Percentiles rank a stretch among this genome's conserved stretches.
These are phyloP conservation scores for Meira miltonrushii DNA, from an alignment of 1,284 basidiomycete species.

Conservation along the genomic window DNA sequence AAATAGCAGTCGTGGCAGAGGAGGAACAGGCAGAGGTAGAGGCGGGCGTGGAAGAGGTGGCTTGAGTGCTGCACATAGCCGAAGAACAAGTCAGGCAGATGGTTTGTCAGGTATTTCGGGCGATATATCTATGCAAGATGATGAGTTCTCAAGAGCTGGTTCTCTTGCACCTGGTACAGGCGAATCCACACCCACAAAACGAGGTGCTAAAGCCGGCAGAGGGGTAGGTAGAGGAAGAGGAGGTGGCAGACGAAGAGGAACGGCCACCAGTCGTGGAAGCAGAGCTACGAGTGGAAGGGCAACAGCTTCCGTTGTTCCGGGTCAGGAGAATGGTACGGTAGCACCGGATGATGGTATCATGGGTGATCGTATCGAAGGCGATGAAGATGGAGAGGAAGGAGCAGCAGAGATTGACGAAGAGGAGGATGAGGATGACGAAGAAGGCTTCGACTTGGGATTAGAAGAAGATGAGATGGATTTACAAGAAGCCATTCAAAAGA, in stretches of 20 bases:
- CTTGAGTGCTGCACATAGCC: too few species aligned
- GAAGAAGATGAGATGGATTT: slow-evolving; percentile 38
- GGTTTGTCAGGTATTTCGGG: too few species aligned
- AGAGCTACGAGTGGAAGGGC: slow-evolving; percentile 3
- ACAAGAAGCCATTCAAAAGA: slow-evolving; percentile 48
- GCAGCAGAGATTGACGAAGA: slow-evolving; percentile 13
- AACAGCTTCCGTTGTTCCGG: neutral
- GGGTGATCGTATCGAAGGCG: slow-evolving; percentile 15
- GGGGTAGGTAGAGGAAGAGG: neutral
- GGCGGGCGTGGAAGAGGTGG: too few species aligned
- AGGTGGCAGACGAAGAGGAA: neutral
- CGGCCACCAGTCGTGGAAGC: neutral
- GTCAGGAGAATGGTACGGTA: neutral
- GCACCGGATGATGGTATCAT: neutral
- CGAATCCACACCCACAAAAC: neutral
- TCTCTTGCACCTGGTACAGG: neutral
- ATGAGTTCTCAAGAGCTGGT: too few species aligned
- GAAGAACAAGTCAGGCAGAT: too few species aligned
- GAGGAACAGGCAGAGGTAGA: too few species aligned
- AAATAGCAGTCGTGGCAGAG: too few species aligned
- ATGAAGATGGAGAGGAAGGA: slow-evolving; percentile 27
- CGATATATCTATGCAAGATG: too few species aligned
- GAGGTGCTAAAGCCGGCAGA: neutral
- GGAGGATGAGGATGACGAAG: slow-evolving; percentile 40
- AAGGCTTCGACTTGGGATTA: slow-evolving; percentile 39